These are phyloP conservation scores for Geotrichum candidum DNA, from an alignment of 1,139 yeast genomes.

Conservation along the genomic window DNA sequence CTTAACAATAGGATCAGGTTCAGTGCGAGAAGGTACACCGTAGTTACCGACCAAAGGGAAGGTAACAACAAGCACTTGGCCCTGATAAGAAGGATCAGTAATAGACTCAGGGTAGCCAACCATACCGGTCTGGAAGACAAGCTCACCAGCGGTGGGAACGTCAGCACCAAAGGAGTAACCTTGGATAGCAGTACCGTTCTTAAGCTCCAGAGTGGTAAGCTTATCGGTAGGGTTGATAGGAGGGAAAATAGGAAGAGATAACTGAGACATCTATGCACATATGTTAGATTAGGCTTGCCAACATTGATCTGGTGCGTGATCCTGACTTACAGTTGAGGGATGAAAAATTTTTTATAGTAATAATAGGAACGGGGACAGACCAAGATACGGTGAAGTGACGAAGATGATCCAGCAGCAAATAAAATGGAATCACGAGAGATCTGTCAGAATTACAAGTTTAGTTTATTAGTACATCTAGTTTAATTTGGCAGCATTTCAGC, in stretches of 20 bases:
- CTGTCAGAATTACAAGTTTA: neutral
- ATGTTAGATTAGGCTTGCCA: neutral
- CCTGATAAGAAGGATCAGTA: conserved; percentile 97
- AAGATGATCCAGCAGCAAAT: neutral
- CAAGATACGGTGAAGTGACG: neutral
- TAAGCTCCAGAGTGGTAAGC: conserved; percentile 83
- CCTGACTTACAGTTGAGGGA: neutral
- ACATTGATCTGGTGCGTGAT: neutral
- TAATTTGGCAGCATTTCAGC: neutral
- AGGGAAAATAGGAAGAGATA: conserved; percentile 65
- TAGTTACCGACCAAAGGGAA: conserved; percentile 97
- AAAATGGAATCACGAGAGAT: neutral
- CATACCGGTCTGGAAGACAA: conserved; percentile 99
- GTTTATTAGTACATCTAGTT: neutral
- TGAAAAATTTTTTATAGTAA: neutral
- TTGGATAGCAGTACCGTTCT: conserved; percentile 82
- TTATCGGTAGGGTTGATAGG: conserved; percentile 78
- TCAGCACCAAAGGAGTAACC: conserved; percentile 99
- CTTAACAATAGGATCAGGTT: conserved; percentile 67
- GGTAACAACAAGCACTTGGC: conserved; percentile 94
- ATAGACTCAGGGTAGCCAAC: conserved; percentile 98
- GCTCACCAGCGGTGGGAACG: conserved; percentile 86
- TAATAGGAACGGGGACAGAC: neutral
- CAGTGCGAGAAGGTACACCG: conserved; percentile 91
- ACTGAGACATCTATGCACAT: neutral